Conservation (phyloP, 2,329 filamentous ascomycete species). For the Gnomoniopsis sp. region DNA sequence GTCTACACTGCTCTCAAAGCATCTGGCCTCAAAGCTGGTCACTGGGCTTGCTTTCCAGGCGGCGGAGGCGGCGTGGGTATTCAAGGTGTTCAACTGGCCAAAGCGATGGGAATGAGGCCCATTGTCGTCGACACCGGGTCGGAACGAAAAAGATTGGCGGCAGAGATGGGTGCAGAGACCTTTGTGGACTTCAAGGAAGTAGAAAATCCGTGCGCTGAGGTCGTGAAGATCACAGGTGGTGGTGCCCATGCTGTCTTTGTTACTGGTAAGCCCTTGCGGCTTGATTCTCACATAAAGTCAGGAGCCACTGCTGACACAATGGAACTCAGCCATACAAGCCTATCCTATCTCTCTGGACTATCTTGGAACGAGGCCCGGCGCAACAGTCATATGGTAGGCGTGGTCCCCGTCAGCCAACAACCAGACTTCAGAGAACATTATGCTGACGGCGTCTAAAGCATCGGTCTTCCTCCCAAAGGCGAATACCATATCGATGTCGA, state of each 20-base stretch:
- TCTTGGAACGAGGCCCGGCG: constrained; percentile 7
- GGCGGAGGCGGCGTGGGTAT: constrained; percentile 55
- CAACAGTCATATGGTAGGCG: constrained; percentile 19
- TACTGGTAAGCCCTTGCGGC: constrained; percentile 8
- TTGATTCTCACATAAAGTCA: not conserved
- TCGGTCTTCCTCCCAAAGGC: constrained; percentile 16
- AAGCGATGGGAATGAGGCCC: constrained; percentile 53
- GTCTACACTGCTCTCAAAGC: constrained; percentile 55
- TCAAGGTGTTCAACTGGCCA: constrained; percentile 52
- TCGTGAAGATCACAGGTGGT: constrained; percentile 16
- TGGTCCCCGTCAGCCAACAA: not conserved
- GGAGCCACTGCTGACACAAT: not conserved
- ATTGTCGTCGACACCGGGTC: constrained; percentile 53
- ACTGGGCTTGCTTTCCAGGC: constrained; percentile 54
- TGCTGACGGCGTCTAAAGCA: constrained; percentile 7
- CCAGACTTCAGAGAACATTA: not conserved
- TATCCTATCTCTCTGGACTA: constrained; percentile 17
- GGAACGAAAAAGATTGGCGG: constrained; percentile 40
- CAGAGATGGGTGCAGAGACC: constrained; percentile 49
- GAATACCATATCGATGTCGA: constrained; percentile 16
- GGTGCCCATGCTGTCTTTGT: constrained; percentile 18
- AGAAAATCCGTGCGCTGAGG: constrained; percentile 14
- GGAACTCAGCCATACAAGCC: constrained; percentile 16
- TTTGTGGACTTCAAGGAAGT: constrained; percentile 53
- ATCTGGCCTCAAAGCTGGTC: constrained; percentile 43